A percentile compares a stretch with the other conserved stretches of the same genome.
Evolutionary conservation across 2,329 filamentous ascomycete species (phyloP).

Genomic region (Allantophomopsis lycopodina): DNA sequence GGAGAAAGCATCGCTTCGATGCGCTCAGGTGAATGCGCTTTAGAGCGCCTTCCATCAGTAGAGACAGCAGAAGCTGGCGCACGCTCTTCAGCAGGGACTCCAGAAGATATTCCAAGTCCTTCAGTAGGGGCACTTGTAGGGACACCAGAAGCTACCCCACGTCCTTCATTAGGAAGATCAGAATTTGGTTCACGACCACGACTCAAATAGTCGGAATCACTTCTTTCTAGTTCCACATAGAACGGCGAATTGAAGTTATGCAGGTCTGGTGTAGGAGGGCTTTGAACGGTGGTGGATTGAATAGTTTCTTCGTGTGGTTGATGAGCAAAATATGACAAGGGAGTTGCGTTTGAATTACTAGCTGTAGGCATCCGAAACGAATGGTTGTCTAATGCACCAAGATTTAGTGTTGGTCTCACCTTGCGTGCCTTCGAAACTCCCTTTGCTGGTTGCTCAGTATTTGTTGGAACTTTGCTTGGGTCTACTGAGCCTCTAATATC

Average conservation of each 20-base stretch:
- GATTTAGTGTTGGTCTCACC: too few species aligned
- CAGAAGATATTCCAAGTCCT: too few species aligned
- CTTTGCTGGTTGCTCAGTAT: too few species aligned
- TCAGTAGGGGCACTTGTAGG: too few species aligned
- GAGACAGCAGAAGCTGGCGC: background rate
- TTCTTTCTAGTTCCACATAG: conserved; percentile 13
- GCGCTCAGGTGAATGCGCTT: background rate
- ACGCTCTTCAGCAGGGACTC: too few species aligned
- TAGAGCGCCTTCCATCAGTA: background rate
- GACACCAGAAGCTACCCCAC: background rate
- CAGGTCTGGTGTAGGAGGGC: conserved; percentile 17
- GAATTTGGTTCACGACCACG: background rate
- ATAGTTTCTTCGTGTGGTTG: conserved; percentile 5
- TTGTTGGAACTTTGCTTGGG: too few species aligned
- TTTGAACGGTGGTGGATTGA: conserved; percentile 8
- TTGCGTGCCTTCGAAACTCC: too few species aligned
- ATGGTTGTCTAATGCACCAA: too few species aligned
- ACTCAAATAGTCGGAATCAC: conserved; percentile 5
- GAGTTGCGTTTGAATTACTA: background rate
- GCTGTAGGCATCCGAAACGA: too few species aligned
- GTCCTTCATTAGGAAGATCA: too few species aligned
- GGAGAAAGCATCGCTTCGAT: too few species aligned
- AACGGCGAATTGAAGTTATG: conserved; percentile 23
- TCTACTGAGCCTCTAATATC: too few species aligned
- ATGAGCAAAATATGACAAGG: background rate